phyloP scores from a whole-genome alignment of 1,284 basidiomycete species.

The Rhodotorula sp. region DNA sequence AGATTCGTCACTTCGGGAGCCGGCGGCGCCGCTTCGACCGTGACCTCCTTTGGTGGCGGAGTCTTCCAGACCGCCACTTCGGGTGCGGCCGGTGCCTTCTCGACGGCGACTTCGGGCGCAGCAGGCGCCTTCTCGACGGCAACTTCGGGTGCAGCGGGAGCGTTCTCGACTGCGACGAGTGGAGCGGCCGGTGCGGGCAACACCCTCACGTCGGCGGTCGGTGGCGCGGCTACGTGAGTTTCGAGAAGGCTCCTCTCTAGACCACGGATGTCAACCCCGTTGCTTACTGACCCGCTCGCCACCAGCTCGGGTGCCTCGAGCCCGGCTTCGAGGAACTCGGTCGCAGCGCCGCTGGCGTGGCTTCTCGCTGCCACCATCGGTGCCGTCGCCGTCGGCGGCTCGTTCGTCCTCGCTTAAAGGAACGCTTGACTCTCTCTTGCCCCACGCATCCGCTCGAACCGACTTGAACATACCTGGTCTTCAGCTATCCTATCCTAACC shows the following conservation, averaged over 20 bases:
- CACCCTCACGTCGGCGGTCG: not conserved
- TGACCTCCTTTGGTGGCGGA: slow-evolving; percentile 16
- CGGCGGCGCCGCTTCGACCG: slow-evolving; percentile 11
- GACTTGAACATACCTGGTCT: not conserved
- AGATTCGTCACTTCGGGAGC: slow-evolving; percentile 3
- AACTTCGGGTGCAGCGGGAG: slow-evolving; percentile 7
- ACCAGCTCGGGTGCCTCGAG: slow-evolving; percentile 2
- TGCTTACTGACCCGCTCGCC: too few species aligned
- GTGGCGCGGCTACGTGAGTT: not conserved
- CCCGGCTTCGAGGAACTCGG: not conserved
- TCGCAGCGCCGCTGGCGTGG: not conserved
- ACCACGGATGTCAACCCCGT: too few species aligned
- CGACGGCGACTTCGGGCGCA: slow-evolving; percentile 2
- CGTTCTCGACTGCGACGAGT: not conserved
- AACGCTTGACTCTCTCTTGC: not conserved
- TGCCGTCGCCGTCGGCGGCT: slow-evolving; percentile 17
- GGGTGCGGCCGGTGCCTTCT: slow-evolving; percentile 2
- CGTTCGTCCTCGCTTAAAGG: slow-evolving; percentile 19
- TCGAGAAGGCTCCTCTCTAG: too few species aligned
- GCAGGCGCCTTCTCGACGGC: slow-evolving; percentile 1
- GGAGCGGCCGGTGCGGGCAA: not conserved
- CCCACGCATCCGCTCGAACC: not conserved
- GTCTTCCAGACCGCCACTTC: slow-evolving; percentile 11
- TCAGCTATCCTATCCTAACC: not conserved
- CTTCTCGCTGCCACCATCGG: slow-evolving; percentile 9